Conservation (phyloP, 352 stramenopile genomes). For the Globisporangium splendens region DNA sequence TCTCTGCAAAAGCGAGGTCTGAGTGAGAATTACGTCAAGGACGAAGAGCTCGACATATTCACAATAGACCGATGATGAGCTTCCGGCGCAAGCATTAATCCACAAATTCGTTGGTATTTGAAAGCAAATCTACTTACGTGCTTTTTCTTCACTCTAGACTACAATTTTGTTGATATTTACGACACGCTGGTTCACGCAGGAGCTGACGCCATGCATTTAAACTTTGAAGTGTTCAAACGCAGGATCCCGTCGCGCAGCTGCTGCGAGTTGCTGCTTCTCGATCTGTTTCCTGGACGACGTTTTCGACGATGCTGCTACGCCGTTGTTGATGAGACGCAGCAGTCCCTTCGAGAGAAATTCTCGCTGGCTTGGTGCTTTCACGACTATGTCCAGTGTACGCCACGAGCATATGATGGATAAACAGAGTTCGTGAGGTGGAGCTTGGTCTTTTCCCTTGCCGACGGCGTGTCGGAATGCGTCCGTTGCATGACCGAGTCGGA, state of each 20-base stretch:
- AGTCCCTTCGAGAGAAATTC: conserved; percentile 56
- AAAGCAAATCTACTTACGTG: background rate
- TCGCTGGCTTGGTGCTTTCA: conserved; percentile 42
- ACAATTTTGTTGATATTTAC: background rate
- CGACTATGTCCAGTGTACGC: conserved; percentile 60
- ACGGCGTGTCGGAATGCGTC: conserved; percentile 35
- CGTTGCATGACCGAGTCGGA: conserved; percentile 48
- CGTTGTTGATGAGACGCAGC: conserved; percentile 22
- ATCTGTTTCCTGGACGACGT: background rate
- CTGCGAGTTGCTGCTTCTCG: background rate
- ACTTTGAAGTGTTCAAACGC: conserved; percentile 2
- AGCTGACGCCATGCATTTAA: background rate
- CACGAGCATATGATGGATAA: conserved; percentile 57
- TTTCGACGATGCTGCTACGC: background rate
- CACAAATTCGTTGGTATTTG: too few species aligned
- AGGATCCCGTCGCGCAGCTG: background rate
- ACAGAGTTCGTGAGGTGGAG: conserved; percentile 31
- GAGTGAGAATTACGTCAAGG: conserved; percentile 38
- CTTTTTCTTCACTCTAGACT: too few species aligned
- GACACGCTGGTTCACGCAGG: background rate
- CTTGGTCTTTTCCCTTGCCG: conserved; percentile 21
- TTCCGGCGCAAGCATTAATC: too few species aligned
- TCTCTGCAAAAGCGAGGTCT: conserved; percentile 49
- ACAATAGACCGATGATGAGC: conserved; percentile 38
- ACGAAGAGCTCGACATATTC: conserved; percentile 59